These are phyloP conservation scores for Kockiozyma suomiensis DNA, from an alignment of 805 yeast species.

Conservation along the genomic window DNA sequence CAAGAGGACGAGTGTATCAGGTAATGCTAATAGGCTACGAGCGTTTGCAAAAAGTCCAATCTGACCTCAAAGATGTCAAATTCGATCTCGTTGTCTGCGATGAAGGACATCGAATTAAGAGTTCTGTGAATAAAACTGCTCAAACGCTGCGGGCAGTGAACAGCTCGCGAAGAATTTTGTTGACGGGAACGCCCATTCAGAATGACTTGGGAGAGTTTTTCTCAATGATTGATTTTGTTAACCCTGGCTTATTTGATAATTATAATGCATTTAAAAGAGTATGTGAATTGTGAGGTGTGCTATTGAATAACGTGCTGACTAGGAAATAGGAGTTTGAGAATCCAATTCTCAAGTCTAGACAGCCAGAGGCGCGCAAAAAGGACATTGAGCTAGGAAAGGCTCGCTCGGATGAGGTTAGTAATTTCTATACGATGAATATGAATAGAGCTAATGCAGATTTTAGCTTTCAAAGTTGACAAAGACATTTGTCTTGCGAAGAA, in stretches of 20 bases:
- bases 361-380: slow-evolving; percentile 55
- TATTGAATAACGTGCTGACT: no score
- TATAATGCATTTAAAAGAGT: slow-evolving; percentile 48
- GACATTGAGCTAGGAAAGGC: slow-evolving; percentile 60
- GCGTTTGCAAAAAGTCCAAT: slow-evolving; percentile 60
- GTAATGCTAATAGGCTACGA: slow-evolving; percentile 89
- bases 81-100: slow-evolving; percentile 84
- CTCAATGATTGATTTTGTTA: slow-evolving; percentile 77
- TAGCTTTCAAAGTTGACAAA: slow-evolving; percentile 61
- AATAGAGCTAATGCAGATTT: background rate
- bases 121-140: slow-evolving; percentile 68
- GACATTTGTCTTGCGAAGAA: slow-evolving; percentile 71
- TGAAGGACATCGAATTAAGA: slow-evolving; percentile 92
- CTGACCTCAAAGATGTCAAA: slow-evolving; percentile 39
- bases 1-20: slow-evolving; percentile 72
- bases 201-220: slow-evolving; percentile 85
- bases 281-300: slow-evolving; percentile 29
- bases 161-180: slow-evolving; percentile 59
- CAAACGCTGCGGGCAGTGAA: slow-evolving; percentile 60
- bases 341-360: slow-evolving; percentile 77
- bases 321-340: slow-evolving; percentile 51
- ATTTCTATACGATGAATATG: no score
- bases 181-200: slow-evolving; percentile 93
- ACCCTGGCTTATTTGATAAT: slow-evolving; percentile 78
- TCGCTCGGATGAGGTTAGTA: slow-evolving; percentile 53